Conservation (phyloP, 306 rosid genomes). For the Inga laurina region DNA sequence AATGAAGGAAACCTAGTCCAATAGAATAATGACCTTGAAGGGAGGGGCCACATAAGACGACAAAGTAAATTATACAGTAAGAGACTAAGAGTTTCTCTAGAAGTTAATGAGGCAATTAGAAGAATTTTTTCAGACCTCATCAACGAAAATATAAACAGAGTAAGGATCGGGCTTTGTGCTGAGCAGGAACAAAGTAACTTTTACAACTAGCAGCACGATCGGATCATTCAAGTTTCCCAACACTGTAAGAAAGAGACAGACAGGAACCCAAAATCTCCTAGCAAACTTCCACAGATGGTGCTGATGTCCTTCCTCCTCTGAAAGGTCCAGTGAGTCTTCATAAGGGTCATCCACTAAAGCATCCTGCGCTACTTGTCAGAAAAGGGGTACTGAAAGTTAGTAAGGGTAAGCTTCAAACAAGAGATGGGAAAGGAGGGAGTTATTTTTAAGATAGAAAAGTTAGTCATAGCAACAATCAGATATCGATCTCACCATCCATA, state of each 20-base stretch:
- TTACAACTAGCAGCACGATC: slow-evolving; percentile 25
- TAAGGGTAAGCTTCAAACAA: slow-evolving; percentile 1
- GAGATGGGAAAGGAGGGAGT: neutral
- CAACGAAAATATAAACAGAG: slow-evolving; percentile 69
- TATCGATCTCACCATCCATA: slow-evolving; percentile 67
- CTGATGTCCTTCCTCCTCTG: slow-evolving; percentile 43
- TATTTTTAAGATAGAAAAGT: slow-evolving; percentile 15
- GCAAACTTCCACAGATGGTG: slow-evolving; percentile 46
- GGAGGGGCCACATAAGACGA: neutral
- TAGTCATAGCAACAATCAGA: slow-evolving; percentile 34
- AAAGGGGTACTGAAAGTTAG: slow-evolving; percentile 23
- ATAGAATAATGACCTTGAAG: slow-evolving; percentile 1
- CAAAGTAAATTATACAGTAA: slow-evolving; percentile 1
- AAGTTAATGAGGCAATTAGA: slow-evolving; percentile 13
- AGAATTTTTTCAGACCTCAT: slow-evolving; percentile 53
- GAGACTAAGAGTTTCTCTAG: neutral
- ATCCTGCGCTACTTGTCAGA: slow-evolving; percentile 48
- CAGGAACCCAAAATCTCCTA: slow-evolving; percentile 67
- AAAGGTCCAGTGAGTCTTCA: slow-evolving; percentile 33
- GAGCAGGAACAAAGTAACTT: slow-evolving; percentile 52
- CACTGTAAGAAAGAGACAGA: slow-evolving; percentile 53
- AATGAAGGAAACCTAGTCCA: slow-evolving; percentile 15
- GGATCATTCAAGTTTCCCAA: slow-evolving; percentile 59
- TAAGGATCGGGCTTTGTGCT: slow-evolving; percentile 77
- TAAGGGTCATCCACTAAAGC: slow-evolving; percentile 41